Conservation (phyloP, 345 rosid species). For the Citrus sp. region DNA sequence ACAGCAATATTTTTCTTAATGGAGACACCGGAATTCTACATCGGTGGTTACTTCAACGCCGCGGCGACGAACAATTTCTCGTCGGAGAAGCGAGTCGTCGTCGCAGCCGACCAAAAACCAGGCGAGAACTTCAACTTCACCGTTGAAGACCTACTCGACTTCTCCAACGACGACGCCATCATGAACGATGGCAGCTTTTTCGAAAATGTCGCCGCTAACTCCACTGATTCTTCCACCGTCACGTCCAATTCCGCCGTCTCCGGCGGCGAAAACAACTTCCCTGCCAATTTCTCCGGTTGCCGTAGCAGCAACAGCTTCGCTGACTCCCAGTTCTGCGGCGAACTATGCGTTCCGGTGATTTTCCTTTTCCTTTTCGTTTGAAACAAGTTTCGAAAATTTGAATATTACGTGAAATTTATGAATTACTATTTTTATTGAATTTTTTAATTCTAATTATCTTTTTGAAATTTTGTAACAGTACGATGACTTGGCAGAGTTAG, state of each 20-base stretch:
- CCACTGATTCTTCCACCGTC: slow-evolving; percentile 42
- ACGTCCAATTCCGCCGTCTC: slow-evolving; percentile 50
- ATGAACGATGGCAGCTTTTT: slow-evolving; percentile 31
- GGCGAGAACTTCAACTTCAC: slow-evolving; percentile 49
- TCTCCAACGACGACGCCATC: slow-evolving; percentile 52
- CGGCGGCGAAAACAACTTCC: slow-evolving; percentile 28
- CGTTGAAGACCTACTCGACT: slow-evolving; percentile 68
- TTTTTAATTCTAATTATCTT: not conserved
- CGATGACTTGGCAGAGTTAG: slow-evolving; percentile 73
- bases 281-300: slow-evolving; percentile 15
- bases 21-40: slow-evolving; percentile 44
- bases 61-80: slow-evolving; percentile 24
- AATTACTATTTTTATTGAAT: not conserved
- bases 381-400: not conserved
- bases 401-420: not conserved
- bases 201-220: slow-evolving; percentile 37
- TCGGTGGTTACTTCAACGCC: slow-evolving; percentile 26
- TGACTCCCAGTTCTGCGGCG: slow-evolving; percentile 46
- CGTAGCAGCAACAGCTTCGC: slow-evolving; percentile 26
- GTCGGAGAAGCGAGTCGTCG: slow-evolving; percentile 30
- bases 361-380: no score
- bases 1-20: slow-evolving; percentile 6
- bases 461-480: slow-evolving; percentile 30
- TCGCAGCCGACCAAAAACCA: slow-evolving; percentile 27
- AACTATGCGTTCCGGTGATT: slow-evolving; percentile 68